These are phyloP conservation scores for Phaffia tasmanica DNA, from an alignment of 768 basidiomycete genomes.

Conservation along the genomic window DNA sequence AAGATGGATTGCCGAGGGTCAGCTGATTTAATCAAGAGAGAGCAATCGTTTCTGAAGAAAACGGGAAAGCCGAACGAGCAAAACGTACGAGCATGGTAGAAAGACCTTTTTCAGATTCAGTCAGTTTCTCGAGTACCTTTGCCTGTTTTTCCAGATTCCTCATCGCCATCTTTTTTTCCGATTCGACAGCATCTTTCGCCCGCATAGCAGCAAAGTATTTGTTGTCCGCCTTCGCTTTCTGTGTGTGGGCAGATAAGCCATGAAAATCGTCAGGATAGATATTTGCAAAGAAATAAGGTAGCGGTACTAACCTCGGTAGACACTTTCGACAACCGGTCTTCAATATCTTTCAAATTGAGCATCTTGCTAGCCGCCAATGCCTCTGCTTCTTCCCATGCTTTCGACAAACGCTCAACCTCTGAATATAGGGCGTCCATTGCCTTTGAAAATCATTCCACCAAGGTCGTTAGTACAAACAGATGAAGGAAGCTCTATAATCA, in stretches of 20 bases:
- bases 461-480: background rate
- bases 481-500: background rate
- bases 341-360: constrained; percentile 62
- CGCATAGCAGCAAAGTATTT: constrained; percentile 87
- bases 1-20: background rate
- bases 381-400: constrained; percentile 75
- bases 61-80: no score
- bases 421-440: constrained; percentile 64
- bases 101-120: constrained; percentile 55
- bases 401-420: constrained; percentile 74
- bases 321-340: constrained; percentile 58
- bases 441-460: constrained; percentile 38
- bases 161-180: constrained; percentile 55
- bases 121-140: constrained; percentile 54
- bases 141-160: constrained; percentile 52
- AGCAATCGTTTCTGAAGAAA: background rate
- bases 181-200: constrained; percentile 69
- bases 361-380: constrained; percentile 71
- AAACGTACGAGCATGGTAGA: constrained; percentile 50
- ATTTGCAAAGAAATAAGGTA: constrained; percentile 11
- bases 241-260: constrained; percentile 9
- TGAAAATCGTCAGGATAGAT: constrained; percentile 1
- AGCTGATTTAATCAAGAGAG: background rate
- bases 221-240: constrained; percentile 95
- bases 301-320: constrained; percentile 53